A percentile compares a stretch with the other conserved stretches of the same genome.
Conservation (phyloP, 2,329 filamentous ascomycete genomes). For the Diplodia seriata region DNA sequence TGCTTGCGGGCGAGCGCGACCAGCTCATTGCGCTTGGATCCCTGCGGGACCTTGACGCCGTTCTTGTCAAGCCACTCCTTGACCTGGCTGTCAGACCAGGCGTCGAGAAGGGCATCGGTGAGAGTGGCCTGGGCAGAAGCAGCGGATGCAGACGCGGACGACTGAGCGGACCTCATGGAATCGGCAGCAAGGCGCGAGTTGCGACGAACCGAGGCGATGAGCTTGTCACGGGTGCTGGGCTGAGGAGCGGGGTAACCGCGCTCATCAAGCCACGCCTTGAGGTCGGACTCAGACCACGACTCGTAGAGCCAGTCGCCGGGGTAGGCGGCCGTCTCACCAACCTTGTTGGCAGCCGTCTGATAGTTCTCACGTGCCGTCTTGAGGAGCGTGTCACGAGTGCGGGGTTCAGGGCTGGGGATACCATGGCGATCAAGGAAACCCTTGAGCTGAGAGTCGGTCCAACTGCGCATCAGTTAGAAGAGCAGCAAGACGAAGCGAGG, state of each 20-base stretch:
- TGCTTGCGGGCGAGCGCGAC: conserved; percentile 88
- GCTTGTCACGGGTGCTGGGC: conserved; percentile 80
- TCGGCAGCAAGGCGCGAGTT: conserved; percentile 83
- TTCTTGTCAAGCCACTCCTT: conserved; percentile 96
- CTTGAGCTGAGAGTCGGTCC: conserved; percentile 93
- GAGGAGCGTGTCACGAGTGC: conserved; percentile 81
- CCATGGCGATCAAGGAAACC: conserved; percentile 86
- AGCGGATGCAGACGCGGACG: conserved; percentile 64
- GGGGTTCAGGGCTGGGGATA: conserved; percentile 87
- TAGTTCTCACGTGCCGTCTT: conserved; percentile 81
- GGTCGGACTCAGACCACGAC: conserved; percentile 88
- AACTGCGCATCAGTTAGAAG: conserved; percentile 63
- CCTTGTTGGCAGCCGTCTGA: conserved; percentile 75
- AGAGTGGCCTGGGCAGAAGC: conserved; percentile 72
- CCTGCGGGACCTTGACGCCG: conserved; percentile 86
- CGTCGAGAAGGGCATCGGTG: conserved; percentile 83
- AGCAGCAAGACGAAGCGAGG: not conserved
- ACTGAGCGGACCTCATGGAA: conserved; percentile 63
- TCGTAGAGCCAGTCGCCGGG: conserved; percentile 95
- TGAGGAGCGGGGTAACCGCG: conserved; percentile 87
- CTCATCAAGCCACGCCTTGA: conserved; percentile 92
- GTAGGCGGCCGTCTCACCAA: conserved; percentile 80
- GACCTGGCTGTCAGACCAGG: conserved; percentile 87
- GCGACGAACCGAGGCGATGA: conserved; percentile 87
- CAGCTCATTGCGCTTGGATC: conserved; percentile 87